Conservation (phyloP, 805 yeast genomes). For the Scheffersomyces amazonensis region DNA sequence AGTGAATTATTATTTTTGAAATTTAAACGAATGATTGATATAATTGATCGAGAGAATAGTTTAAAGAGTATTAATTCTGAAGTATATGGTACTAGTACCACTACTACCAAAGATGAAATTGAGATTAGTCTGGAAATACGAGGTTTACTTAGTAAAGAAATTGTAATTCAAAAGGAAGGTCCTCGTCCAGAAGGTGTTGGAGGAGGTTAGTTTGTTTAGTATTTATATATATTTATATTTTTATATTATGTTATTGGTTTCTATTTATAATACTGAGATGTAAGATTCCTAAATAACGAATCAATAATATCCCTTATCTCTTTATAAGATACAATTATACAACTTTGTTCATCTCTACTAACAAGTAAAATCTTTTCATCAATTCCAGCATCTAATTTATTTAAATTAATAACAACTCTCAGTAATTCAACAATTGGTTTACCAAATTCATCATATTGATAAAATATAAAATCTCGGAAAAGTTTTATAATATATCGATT, state of each 20-base stretch:
- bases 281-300: slow-evolving; percentile 49
- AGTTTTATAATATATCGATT: slow-evolving; percentile 59
- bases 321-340: slow-evolving; percentile 81
- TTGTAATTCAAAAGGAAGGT: slow-evolving; percentile 63
- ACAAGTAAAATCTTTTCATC: slow-evolving; percentile 81
- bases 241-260: not conserved
- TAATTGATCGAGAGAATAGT: slow-evolving; percentile 59
- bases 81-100: slow-evolving; percentile 9
- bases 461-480: slow-evolving; percentile 83
- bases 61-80: slow-evolving; percentile 12
- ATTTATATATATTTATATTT: too few species aligned
- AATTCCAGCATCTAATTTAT: slow-evolving; percentile 89
- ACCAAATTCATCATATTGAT: slow-evolving; percentile 76
- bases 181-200: slow-evolving; percentile 43
- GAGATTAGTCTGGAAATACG: slow-evolving; percentile 55
- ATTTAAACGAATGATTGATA: slow-evolving; percentile 74
- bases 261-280: not conserved
- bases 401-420: slow-evolving; percentile 73
- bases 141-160: slow-evolving; percentile 53
- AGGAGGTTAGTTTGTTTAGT: slow-evolving; percentile 31
- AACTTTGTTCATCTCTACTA: slow-evolving; percentile 79
- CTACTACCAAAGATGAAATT: slow-evolving; percentile 11
- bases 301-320: slow-evolving; percentile 75
- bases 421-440: slow-evolving; percentile 77
- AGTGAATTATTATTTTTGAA: slow-evolving; percentile 80